Evolutionary conservation across 345 rosid species (phyloP).

Genomic region (Carallia brachiata): DNA sequence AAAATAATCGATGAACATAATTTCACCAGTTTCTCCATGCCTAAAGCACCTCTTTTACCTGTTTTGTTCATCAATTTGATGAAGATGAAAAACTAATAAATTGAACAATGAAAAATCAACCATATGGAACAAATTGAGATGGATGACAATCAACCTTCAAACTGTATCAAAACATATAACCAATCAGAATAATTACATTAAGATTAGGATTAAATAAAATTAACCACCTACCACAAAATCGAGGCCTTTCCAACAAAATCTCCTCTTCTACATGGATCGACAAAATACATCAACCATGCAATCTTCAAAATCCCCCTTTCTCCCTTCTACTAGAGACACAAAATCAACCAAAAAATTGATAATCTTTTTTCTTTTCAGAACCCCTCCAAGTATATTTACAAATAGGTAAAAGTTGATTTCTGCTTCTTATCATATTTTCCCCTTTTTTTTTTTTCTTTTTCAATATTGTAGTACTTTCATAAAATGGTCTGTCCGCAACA

Average conservation of each 20-base stretch:
- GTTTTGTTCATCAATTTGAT: too few species aligned
- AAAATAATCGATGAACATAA: too few species aligned
- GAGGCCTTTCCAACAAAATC: slow-evolving; percentile 12
- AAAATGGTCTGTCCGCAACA: not conserved
- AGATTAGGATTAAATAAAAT: not conserved
- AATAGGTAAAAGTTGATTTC: not conserved
- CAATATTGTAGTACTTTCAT: not conserved
- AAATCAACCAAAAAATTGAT: not conserved
- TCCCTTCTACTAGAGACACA: not conserved
- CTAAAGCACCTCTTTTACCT: too few species aligned
- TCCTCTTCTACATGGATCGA: not conserved
- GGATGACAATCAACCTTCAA: not conserved
- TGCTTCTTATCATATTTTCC: not conserved
- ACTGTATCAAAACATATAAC: slow-evolving; percentile 9
- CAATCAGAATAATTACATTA: slow-evolving; percentile 6
- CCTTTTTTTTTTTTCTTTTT: not conserved
- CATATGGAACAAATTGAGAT: not conserved
- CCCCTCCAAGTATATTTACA: slow-evolving; percentile 17
- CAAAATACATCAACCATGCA: slow-evolving; percentile 13
- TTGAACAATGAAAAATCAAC: not conserved
- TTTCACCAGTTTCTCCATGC: too few species aligned
- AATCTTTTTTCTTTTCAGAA: too few species aligned
- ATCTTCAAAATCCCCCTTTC: not conserved
- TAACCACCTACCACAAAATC: slow-evolving; percentile 1
- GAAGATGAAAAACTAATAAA: not conserved